Evolutionary conservation across 768 basidiomycete genomes (phyloP), one percentile per base, ranked within the genome.

Genomic region (Trametes punicea): DNA sequence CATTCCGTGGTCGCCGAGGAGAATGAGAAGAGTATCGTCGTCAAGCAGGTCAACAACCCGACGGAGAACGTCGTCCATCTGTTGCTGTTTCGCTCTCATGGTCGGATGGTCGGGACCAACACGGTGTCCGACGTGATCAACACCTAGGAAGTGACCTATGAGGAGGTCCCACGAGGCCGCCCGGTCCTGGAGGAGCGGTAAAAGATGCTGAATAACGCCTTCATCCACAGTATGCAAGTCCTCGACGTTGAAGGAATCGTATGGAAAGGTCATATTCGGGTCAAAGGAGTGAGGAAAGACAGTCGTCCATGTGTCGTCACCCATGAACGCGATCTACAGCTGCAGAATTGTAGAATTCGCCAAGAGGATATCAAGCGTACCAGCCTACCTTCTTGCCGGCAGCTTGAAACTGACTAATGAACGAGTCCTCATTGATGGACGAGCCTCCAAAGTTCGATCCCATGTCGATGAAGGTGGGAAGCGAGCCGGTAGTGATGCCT

Each of bases 1-100:
- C 97, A 99, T 98, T 0, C 97, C 97, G 65, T 98, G 97, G 67
- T 99, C 96, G 1, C 97, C 97, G 1, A 98, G 75, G 1, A 99
- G 80, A 51, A 99, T 83, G 5, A 99, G 78, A 0, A 99, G 75
- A 0, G 97, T 98, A 46, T 96, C 88, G n/a, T 89, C 76, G 51
- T 97, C 88, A 46, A 97, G 67, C 15, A 76, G 61, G 0, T 82
- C 79, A 5, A 98, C 90, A 4, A 96, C 85, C 6, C 81, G 77
- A 11, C 70, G 68, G 2, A 99, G 73, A 0, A 97, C 85, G 26
- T 77, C 68, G 68, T 98, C 85, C 92, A 98, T 96, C 69, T 98
- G 93, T 55, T 74, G 68, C 18, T 98, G 75, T 70, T 99, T 99
- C 21, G 81, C 72, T 59, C 78, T 81, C 93, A 98, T 97, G 45